phyloP scores from a whole-genome alignment of 2,329 filamentous ascomycete species.

The Xylaria sp. region DNA sequence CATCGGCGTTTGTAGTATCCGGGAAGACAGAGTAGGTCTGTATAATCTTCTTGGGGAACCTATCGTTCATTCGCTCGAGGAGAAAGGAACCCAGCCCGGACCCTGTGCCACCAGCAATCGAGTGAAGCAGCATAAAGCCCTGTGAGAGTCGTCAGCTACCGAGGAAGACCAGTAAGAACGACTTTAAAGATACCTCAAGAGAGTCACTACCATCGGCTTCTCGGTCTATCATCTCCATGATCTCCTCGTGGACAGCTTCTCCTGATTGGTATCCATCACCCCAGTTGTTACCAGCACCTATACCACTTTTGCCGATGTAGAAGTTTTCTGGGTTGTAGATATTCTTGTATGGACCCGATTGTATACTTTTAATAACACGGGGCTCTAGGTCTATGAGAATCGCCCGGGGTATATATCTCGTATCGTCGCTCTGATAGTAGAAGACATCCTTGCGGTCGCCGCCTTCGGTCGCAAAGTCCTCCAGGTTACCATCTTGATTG shows the following conservation, averaged over 20 bases:
- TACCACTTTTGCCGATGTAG: conserved; percentile 92
- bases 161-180: background rate
- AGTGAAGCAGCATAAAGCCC: conserved; percentile 99
- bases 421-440: conserved; percentile 99
- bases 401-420: conserved; percentile 94
- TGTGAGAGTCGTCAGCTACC: conserved; percentile 47
- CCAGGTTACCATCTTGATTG: conserved; percentile 94
- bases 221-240: conserved; percentile 99
- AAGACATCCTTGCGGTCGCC: conserved; percentile 99
- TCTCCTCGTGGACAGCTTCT: conserved; percentile 91
- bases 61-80: conserved; percentile 93
- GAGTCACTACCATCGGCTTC: conserved; percentile 98
- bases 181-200: conserved; percentile 71
- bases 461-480: conserved; percentile 97
- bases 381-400: conserved; percentile 97
- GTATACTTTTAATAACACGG: conserved; percentile 90
- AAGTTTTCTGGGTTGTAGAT: conserved; percentile 99
- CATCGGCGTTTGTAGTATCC: conserved; percentile 84
- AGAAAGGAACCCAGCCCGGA: conserved; percentile 96
- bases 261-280: conserved; percentile 94
- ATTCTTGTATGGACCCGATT: conserved; percentile 93
- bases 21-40: conserved; percentile 99
- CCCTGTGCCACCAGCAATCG: conserved; percentile 95
- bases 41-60: conserved; percentile 98
- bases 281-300: conserved; percentile 98